A percentile compares a stretch with the other conserved stretches of the same genome.
These are phyloP conservation scores for Colletotrichum spaethianum DNA, from an alignment of 2,329 filamentous ascomycete species.

Conservation along the genomic window DNA sequence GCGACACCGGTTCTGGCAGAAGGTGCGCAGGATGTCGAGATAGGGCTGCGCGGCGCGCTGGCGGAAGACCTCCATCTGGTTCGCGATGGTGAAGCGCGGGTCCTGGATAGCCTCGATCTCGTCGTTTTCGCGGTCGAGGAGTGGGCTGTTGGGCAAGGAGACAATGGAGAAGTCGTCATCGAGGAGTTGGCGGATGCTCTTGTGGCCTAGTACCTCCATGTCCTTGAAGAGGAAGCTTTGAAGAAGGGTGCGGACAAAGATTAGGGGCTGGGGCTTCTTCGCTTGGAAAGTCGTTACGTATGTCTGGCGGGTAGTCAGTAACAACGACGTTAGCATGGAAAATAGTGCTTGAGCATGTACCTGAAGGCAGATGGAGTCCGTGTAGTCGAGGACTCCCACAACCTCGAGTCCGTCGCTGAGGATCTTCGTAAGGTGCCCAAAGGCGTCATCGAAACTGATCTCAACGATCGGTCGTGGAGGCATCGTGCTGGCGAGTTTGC, in stretches of 20 bases:
- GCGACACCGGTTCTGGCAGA: slow-evolving; percentile 92
- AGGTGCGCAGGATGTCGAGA: slow-evolving; percentile 84
- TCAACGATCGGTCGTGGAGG: slow-evolving; percentile 92
- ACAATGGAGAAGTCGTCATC: slow-evolving; percentile 86
- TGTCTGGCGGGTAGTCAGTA: slow-evolving; percentile 62
- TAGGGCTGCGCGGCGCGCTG: slow-evolving; percentile 77
- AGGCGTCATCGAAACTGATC: slow-evolving; percentile 79
- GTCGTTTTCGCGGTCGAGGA: slow-evolving; percentile 83
- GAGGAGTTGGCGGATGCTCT: slow-evolving; percentile 81
- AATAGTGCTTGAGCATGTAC: slow-evolving; percentile 56
- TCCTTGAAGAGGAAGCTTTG: slow-evolving; percentile 83
- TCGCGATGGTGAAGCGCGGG: slow-evolving; percentile 79
- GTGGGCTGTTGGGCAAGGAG: slow-evolving; percentile 78
- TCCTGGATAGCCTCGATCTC: slow-evolving; percentile 82
- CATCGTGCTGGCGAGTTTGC: slow-evolving; percentile 92
- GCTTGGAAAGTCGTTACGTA: slow-evolving; percentile 83
- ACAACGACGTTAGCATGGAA: not conserved
- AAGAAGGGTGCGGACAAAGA: slow-evolving; percentile 86
- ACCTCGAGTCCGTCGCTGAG: slow-evolving; percentile 81
- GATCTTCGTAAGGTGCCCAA: slow-evolving; percentile 77
- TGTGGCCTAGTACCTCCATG: slow-evolving; percentile 76
- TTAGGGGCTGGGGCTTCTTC: slow-evolving; percentile 84
- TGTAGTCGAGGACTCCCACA: slow-evolving; percentile 76
- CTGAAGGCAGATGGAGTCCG: slow-evolving; percentile 77
- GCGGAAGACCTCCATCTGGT: slow-evolving; percentile 80